These are phyloP conservation scores for Penicillium riverlandense DNA, from an alignment of 495 filamentous ascomycete genomes.

Conservation along the genomic window DNA sequence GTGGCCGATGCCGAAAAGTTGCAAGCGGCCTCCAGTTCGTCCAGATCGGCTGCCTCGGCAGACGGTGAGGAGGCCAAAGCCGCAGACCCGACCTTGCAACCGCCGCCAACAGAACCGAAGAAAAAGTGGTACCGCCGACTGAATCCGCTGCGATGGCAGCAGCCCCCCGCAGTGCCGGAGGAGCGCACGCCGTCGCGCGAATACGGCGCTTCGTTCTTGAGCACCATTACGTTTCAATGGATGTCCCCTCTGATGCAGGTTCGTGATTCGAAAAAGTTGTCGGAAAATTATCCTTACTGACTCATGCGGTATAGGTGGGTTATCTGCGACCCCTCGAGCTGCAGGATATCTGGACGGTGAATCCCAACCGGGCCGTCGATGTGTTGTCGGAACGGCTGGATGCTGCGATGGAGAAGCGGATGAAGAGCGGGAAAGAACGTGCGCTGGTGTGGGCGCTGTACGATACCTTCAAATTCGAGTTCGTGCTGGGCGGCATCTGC, in stretches of 20 bases:
- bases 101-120: slow-evolving; percentile 7
- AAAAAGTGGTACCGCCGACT: slow-evolving; percentile 46
- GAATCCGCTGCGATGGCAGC: slow-evolving; percentile 48
- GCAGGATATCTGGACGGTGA: slow-evolving; percentile 82
- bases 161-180: slow-evolving; percentile 45
- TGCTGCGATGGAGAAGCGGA: slow-evolving; percentile 58
- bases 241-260: slow-evolving; percentile 52
- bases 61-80: slow-evolving; percentile 13
- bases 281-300: background rate
- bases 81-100: slow-evolving; percentile 3
- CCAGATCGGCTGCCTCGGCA: slow-evolving; percentile 7
- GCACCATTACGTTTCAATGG: slow-evolving; percentile 53
- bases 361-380: slow-evolving; percentile 68
- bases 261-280: background rate
- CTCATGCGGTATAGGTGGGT: slow-evolving; percentile 33
- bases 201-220: slow-evolving; percentile 47
- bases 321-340: slow-evolving; percentile 79
- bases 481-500: slow-evolving; percentile 74
- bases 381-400: slow-evolving; percentile 56
- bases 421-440: slow-evolving; percentile 59
- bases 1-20: slow-evolving; percentile 9
- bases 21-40: slow-evolving; percentile 5
- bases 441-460: slow-evolving; percentile 76
- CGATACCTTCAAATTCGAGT: slow-evolving; percentile 81
- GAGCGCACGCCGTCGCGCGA: slow-evolving; percentile 44